phyloP scores from a whole-genome alignment of 1,284 basidiomycete genomes.

The Ustilago cynodontis region DNA sequence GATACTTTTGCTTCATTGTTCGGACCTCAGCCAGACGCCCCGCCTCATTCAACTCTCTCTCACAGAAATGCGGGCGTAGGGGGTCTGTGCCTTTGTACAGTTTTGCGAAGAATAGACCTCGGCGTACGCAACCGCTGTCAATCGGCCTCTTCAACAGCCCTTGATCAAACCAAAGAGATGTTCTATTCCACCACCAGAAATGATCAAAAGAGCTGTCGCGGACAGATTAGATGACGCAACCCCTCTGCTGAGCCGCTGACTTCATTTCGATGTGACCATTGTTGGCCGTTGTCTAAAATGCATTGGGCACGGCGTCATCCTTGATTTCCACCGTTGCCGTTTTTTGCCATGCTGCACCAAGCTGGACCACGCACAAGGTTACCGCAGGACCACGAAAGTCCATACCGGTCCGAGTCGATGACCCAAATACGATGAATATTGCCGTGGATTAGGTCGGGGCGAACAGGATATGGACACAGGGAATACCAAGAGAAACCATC shows the following conservation, averaged over 20 bases:
- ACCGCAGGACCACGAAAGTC: conserved; percentile 26
- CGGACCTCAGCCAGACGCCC: background rate
- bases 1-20: conserved; percentile 11
- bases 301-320: background rate
- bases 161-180: too few species aligned
- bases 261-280: conserved; percentile 6
- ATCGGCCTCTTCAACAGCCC: background rate
- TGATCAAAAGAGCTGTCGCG: too few species aligned
- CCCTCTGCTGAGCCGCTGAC: background rate
- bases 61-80: background rate
- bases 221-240: too few species aligned
- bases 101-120: background rate
- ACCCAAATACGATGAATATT: background rate
- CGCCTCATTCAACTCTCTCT: background rate
- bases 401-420: conserved; percentile 3
- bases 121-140: background rate
- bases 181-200: too few species aligned
- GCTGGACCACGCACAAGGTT: conserved; percentile 21
- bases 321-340: conserved; percentile 1
- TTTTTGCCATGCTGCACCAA: background rate
- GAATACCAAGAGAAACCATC: background rate
- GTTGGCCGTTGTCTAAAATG: background rate
- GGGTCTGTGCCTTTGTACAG: background rate
- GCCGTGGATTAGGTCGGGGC: background rate
- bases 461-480: background rate